Evolutionary conservation across 768 basidiomycete species (phyloP), one percentile per base, ranked within the genome.

Genomic region (Leucosporidium creatinivorum): DNA sequence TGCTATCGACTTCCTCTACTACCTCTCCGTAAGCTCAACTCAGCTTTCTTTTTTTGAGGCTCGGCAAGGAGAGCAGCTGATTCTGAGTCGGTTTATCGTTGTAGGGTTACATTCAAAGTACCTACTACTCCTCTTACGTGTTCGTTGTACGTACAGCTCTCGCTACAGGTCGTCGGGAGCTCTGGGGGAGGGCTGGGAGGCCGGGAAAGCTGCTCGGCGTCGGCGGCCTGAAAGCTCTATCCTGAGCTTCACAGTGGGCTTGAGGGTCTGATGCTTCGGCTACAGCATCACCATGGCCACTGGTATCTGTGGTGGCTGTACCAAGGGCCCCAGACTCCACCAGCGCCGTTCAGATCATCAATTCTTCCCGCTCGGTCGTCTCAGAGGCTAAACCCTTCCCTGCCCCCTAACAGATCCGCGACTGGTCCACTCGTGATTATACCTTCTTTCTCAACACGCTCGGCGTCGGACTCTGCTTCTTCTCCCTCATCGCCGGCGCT

Each of bases 401-500:
- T 3, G 1, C 21, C 26, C 1, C 31, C 17, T 12, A 31, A 12
- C 31, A 31, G 55, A 19, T 28, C 28, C 31, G 36, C 28, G 36
- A 52, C 15, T 62, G 61, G 61, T 25, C 31, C 15, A 12, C 17
- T 17, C 15, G n/a, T 25, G 39, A 62, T 2, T 52, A 62, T 4
- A 26, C n/a, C 0, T 62, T 19, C 31, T 54, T 62, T 28, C 23
- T 55, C n/a, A 33, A 52, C 15, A 33, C 50, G 4, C 61, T 52
- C 28, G 50, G 51, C 1, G 61, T 62, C 12, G 51, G 50, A 15
- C 51, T 61, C 2, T 78, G 78, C 66, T 58, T 73, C 33, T 77
- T 78, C 64, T 76, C 72, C n/a, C 62, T 79, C 36, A 19, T 77
- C 23, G 77, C 76, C 13, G 79, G 79, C 10, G 31, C 74, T 2